phyloP scores from a whole-genome alignment of 169 alveolate species.

The Cytauxzoon felis region DNA sequence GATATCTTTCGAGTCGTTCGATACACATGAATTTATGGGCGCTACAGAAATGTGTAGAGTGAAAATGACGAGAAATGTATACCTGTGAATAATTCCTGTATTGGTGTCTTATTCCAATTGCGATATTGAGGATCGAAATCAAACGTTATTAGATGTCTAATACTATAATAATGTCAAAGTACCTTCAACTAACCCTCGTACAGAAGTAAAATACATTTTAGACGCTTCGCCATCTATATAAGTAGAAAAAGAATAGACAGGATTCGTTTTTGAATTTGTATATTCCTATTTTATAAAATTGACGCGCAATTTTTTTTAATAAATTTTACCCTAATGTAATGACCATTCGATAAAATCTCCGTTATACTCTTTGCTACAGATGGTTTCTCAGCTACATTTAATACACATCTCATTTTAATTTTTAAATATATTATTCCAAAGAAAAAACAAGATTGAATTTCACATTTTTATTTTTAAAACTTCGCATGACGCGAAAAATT shows the following conservation, averaged over 20 bases:
- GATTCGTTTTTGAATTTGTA: constrained; percentile 62
- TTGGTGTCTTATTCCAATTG: constrained; percentile 91
- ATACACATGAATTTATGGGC: constrained; percentile 83
- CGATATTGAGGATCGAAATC: constrained; percentile 91
- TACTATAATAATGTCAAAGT: constrained; percentile 71
- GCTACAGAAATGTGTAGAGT: constrained; percentile 65
- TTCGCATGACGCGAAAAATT: too few relatives aligned
- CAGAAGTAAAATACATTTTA: constrained; percentile 88
- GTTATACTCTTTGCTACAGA: constrained; percentile 96
- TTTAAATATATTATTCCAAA: background rate
- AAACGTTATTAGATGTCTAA: constrained; percentile 89
- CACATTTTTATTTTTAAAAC: too few relatives aligned
- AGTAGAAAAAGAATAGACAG: constrained; percentile 66
- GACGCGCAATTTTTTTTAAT: background rate
- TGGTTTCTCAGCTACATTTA: constrained; percentile 97
- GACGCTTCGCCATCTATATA: constrained; percentile 61
- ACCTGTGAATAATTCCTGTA: constrained; percentile 87
- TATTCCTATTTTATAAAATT: constrained; percentile 27
- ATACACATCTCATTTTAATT: constrained; percentile 46
- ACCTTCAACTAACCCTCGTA: constrained; percentile 77
- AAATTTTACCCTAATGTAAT: constrained; percentile 30
- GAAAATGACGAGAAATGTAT: background rate
- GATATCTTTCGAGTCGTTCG: constrained; percentile 71
- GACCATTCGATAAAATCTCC: constrained; percentile 79
- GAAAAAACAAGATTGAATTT: background rate